These are phyloP conservation scores for Fusarium cicatricum DNA, from an alignment of 2,329 filamentous ascomycete genomes.

Conservation along the genomic window DNA sequence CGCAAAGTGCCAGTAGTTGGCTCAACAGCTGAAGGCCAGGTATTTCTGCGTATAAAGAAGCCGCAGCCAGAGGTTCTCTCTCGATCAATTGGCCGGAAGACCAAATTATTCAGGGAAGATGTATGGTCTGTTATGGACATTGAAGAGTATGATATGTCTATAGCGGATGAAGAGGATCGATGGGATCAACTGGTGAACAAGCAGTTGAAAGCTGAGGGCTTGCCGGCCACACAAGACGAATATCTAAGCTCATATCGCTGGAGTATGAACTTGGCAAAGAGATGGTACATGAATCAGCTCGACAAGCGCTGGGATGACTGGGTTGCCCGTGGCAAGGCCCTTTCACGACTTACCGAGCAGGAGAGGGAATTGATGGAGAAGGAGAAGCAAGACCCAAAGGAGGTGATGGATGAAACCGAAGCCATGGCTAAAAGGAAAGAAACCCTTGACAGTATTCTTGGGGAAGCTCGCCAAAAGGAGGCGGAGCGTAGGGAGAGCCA, in stretches of 20 bases:
- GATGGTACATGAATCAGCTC: constrained; percentile 46
- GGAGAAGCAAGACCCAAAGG: constrained; percentile 23
- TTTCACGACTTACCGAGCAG: constrained; percentile 51
- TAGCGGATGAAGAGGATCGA: constrained; percentile 53
- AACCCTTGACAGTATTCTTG: constrained; percentile 21
- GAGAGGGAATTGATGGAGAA: constrained; percentile 47
- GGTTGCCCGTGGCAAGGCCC: constrained; percentile 51
- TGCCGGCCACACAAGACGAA: constrained; percentile 8
- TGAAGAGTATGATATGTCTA: constrained; percentile 46
- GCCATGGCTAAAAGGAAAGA: constrained; percentile 1
- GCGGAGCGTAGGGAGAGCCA: neutral
- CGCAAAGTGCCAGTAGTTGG: constrained; percentile 63
- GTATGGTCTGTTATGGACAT: constrained; percentile 51
- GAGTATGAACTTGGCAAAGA: constrained; percentile 42
- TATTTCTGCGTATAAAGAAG: constrained; percentile 73
- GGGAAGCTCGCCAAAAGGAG: constrained; percentile 14
- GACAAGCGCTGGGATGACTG: constrained; percentile 48
- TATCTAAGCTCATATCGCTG: constrained; percentile 43
- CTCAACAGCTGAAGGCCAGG: constrained; percentile 61
- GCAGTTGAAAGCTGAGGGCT: constrained; percentile 35
- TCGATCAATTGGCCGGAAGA: constrained; percentile 63
- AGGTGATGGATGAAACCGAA: neutral
- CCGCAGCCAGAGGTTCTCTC: constrained; percentile 69
- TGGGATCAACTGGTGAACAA: constrained; percentile 56
- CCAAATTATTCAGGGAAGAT: constrained; percentile 53